These are phyloP conservation scores for Cetraspora pellucida DNA, from an alignment of 192 early-diverging fungal species.

Conservation along the genomic window DNA sequence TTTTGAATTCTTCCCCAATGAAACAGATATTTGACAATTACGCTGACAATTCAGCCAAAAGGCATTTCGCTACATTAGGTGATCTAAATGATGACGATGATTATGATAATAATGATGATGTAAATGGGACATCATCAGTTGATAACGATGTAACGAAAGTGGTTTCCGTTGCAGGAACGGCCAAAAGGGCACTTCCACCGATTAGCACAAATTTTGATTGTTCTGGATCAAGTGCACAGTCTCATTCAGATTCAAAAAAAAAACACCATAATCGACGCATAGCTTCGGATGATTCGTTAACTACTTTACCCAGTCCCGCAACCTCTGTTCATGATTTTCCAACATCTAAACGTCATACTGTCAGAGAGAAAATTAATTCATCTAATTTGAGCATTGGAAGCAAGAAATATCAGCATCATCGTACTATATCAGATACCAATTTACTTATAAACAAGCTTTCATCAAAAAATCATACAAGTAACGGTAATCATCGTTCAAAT, in stretches of 20 bases:
- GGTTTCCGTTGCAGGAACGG: not conserved
- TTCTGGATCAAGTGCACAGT: not conserved
- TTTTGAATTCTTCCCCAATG: conserved; percentile 3
- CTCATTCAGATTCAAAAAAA: not conserved
- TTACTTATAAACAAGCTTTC: not conserved
- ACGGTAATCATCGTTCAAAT: not conserved
- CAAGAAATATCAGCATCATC: not conserved
- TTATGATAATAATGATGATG: no score
- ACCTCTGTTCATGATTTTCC: conserved; percentile 27
- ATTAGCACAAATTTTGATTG: not conserved
- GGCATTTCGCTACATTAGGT: no score
- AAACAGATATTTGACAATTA: no score
- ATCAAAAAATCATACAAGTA: not conserved
- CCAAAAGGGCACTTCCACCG: not conserved
- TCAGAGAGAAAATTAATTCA: not conserved
- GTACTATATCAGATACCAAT: not conserved
- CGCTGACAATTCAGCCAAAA: no score
- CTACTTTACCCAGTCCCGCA: conserved; percentile 31
- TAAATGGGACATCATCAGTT: no score
- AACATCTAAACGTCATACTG: not conserved
- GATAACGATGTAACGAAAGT: no score
- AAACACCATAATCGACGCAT: conserved; percentile 10
- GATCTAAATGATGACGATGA: no score
- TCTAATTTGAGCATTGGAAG: not conserved
- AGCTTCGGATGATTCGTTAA: not conserved